Conservation (phyloP, 2,329 filamentous ascomycete genomes). For the Alternaria longipes region DNA sequence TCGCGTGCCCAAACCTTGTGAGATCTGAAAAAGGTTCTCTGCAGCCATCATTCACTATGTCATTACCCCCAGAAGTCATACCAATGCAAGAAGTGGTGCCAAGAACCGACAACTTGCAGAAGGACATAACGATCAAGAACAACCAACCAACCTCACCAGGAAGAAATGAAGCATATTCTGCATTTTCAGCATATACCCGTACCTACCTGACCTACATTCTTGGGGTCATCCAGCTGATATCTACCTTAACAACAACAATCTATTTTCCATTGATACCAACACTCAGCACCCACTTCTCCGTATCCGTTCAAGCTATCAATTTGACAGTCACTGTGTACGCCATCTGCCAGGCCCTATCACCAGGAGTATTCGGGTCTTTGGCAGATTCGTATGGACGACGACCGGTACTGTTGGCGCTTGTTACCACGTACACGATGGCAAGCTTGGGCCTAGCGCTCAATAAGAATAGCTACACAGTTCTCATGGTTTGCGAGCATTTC, state of each 20-base stretch:
- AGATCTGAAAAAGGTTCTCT: too few species aligned
- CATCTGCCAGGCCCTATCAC: background rate
- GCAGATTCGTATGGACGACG: background rate
- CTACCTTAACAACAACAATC: background rate
- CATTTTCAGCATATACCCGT: too few species aligned
- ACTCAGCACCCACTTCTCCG: background rate
- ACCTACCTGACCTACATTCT: background rate
- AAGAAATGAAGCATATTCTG: too few species aligned
- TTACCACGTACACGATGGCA: background rate
- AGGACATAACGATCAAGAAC: too few species aligned
- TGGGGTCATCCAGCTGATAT: background rate
- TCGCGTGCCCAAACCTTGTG: too few species aligned
- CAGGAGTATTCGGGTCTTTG: background rate
- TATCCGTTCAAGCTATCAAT: background rate
- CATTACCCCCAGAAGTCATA: too few species aligned
- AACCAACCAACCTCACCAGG: too few species aligned
- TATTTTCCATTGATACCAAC: background rate
- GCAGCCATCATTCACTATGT: too few species aligned
- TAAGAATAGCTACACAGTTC: background rate
- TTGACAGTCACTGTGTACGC: background rate
- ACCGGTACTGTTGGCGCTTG: background rate
- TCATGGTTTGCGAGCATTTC: background rate
- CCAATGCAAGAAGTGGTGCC: too few species aligned
- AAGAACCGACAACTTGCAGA: too few species aligned
- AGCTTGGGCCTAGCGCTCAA: background rate